Conservation (phyloP, 202 grass and related monocot species). For the Schoenoplectus triqueter region DNA sequence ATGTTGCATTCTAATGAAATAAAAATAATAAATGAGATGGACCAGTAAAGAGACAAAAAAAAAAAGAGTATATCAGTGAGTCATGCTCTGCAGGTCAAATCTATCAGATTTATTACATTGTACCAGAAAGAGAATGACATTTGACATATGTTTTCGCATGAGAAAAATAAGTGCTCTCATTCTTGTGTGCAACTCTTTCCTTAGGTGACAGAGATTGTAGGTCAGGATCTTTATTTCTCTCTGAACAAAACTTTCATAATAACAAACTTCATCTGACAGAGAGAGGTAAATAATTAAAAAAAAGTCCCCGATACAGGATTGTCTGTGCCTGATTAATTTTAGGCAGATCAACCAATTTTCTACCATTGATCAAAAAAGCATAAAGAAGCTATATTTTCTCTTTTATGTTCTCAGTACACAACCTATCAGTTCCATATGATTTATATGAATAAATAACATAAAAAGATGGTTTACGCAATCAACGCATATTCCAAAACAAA, state of each 20-base stretch:
- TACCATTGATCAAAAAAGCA: conserved; percentile 62
- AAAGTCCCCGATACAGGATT: neutral
- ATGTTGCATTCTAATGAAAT: neutral
- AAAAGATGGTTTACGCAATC: too few relatives aligned
- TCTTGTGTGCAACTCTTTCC: neutral
- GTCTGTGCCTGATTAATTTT: conserved; percentile 68
- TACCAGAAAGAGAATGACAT: too few relatives aligned
- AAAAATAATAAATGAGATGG: neutral
- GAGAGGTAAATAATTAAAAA: neutral
- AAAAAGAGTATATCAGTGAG: neutral
- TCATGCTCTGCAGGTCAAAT: too few relatives aligned
- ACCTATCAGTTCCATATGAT: conserved; percentile 52
- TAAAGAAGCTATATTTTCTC: conserved; percentile 72
- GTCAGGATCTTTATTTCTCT: neutral
- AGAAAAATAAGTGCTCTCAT: too few relatives aligned
- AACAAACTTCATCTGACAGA: neutral
- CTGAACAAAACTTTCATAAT: neutral
- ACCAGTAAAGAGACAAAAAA: neutral
- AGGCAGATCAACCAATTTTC: conserved; percentile 70
- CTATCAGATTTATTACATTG: too few relatives aligned
- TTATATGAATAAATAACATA: conserved; percentile 33
- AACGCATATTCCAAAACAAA: too few relatives aligned
- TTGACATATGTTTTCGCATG: too few relatives aligned
- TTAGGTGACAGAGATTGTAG: neutral
- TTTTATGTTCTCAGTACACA: conserved; percentile 67